Percentiles rank a stretch among this genome's conserved stretches.
These are phyloP conservation scores for Favolaschia claudopus DNA, from an alignment of 768 basidiomycete genomes.

Conservation along the genomic window DNA sequence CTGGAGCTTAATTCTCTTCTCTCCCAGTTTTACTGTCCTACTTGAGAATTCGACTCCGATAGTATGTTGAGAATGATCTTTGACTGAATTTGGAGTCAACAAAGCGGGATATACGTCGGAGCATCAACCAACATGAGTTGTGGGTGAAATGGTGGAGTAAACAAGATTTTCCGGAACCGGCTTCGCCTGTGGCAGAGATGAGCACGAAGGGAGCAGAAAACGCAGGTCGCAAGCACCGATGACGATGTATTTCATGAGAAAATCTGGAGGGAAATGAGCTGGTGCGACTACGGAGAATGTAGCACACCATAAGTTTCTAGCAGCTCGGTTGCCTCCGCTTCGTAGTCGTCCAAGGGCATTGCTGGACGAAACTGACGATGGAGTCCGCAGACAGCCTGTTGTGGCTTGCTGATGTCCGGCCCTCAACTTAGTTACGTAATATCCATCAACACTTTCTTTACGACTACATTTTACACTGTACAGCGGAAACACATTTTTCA, in stretches of 20 bases:
- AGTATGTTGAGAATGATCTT: conserved; percentile 95
- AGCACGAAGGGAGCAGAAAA: conserved; percentile 12
- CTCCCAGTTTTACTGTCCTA: conserved; percentile 89
- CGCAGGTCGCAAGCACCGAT: conserved; percentile 66
- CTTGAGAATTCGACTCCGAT: conserved; percentile 99
- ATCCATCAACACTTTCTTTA: too few relatives aligned
- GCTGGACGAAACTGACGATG: conserved; percentile 35
- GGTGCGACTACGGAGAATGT: not conserved
- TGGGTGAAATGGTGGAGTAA: conserved; percentile 96
- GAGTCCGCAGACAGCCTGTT: too few relatives aligned
- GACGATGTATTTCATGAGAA: conserved; percentile 98
- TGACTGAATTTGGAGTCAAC: conserved; percentile 62
- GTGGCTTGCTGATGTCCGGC: too few relatives aligned
- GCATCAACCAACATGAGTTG: conserved; percentile 80
- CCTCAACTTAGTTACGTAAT: too few relatives aligned
- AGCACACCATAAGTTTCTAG: conserved; percentile 89
- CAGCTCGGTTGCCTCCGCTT: conserved; percentile 88
- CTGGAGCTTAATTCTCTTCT: conserved; percentile 95
- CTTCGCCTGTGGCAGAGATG: conserved; percentile 71
- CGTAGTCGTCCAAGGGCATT: conserved; percentile 74
- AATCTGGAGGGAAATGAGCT: conserved; percentile 65
- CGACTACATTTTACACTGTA: too few relatives aligned
- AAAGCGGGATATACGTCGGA: conserved; percentile 11
- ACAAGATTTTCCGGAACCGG: conserved; percentile 97
- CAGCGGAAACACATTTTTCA: too few relatives aligned